A percentile compares a stretch with the other conserved stretches of the same genome.
These are phyloP conservation scores for Amphicarpaea edgeworthii DNA, from an alignment of 306 rosid species.

Conservation along the genomic window DNA sequence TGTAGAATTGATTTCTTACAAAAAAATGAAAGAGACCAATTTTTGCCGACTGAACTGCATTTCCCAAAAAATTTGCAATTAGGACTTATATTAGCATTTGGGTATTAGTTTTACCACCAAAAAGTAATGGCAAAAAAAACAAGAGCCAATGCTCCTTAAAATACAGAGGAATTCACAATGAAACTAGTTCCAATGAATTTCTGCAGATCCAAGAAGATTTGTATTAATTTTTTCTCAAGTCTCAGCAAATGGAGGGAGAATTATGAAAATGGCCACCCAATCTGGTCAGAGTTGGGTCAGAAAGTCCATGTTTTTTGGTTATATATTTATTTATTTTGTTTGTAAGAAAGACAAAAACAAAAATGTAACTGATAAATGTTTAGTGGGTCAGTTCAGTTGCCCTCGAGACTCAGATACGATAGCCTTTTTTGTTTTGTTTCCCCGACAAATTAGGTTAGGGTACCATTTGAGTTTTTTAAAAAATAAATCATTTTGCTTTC, in stretches of 20 bases:
- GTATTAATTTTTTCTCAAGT: constrained; percentile 13
- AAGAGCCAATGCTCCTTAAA: background rate
- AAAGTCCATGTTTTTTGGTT: background rate
- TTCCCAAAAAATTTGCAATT: constrained; percentile 44
- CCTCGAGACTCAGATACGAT: constrained; percentile 25
- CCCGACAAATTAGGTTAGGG: constrained; percentile 51
- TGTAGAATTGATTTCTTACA: constrained; percentile 33
- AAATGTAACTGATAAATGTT: constrained; percentile 19
- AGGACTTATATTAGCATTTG: constrained; percentile 24
- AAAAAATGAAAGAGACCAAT: background rate
- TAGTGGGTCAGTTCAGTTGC: constrained; percentile 51
- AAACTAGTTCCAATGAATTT: constrained; percentile 52
- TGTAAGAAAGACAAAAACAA: constrained; percentile 14
- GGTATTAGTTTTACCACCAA: constrained; percentile 47
- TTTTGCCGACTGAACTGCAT: constrained; percentile 44
- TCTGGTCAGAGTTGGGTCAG: constrained; percentile 46
- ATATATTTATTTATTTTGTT: background rate
- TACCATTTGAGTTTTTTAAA: constrained; percentile 40
- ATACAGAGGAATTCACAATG: constrained; percentile 42
- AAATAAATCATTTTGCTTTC: no score
- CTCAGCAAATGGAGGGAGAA: constrained; percentile 50
- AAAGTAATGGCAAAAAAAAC: constrained; percentile 36
- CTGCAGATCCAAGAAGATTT: constrained; percentile 59
- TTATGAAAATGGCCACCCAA: constrained; percentile 45
- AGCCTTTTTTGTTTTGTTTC: background rate